These are phyloP conservation scores for Epicoccum sorghinum DNA, from an alignment of 2,329 filamentous ascomycete genomes.

Conservation along the genomic window DNA sequence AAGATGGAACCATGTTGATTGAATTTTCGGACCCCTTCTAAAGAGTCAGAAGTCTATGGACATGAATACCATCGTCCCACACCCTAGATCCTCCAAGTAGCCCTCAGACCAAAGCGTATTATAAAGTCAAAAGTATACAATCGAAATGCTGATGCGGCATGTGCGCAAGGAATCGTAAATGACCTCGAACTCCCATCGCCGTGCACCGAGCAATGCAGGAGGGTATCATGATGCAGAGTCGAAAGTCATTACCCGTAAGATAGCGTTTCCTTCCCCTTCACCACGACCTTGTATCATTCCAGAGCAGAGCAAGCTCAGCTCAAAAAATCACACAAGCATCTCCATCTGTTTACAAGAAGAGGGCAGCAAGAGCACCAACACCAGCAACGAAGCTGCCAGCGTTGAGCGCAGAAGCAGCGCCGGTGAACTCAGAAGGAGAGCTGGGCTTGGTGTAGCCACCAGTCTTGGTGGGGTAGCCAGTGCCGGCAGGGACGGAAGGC, in stretches of 20 bases:
- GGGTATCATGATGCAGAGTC: slow-evolving; percentile 41
- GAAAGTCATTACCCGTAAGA: slow-evolving; percentile 41
- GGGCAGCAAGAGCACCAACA: slow-evolving; percentile 55
- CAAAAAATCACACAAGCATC: slow-evolving; percentile 21
- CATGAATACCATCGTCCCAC: slow-evolving; percentile 45
- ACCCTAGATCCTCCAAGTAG: slow-evolving; percentile 43
- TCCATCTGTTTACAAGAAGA: slow-evolving; percentile 46
- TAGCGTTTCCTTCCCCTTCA: slow-evolving; percentile 29
- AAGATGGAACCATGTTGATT: slow-evolving; percentile 43
- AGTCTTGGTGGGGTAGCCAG: slow-evolving; percentile 39
- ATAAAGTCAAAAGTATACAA: slow-evolving; percentile 42
- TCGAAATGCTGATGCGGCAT: slow-evolving; percentile 42
- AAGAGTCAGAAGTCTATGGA: slow-evolving; percentile 37
- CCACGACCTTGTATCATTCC: slow-evolving; percentile 9
- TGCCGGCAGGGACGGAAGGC: slow-evolving; percentile 29
- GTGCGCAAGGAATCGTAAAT: slow-evolving; percentile 29
- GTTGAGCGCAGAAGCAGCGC: slow-evolving; percentile 57
- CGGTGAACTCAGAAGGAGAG: slow-evolving; percentile 52
- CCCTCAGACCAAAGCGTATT: slow-evolving; percentile 43
- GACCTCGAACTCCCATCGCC: slow-evolving; percentile 40
- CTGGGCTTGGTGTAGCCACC: slow-evolving; percentile 41
- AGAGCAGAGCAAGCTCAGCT: slow-evolving; percentile 8
- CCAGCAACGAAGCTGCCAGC: slow-evolving; percentile 60
- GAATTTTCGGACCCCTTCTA: slow-evolving; percentile 34
- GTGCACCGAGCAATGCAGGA: slow-evolving; percentile 33